Evolutionary conservation across 108 stramenopile species (phyloP).

Genomic region (Nitzschia putrida): DNA sequence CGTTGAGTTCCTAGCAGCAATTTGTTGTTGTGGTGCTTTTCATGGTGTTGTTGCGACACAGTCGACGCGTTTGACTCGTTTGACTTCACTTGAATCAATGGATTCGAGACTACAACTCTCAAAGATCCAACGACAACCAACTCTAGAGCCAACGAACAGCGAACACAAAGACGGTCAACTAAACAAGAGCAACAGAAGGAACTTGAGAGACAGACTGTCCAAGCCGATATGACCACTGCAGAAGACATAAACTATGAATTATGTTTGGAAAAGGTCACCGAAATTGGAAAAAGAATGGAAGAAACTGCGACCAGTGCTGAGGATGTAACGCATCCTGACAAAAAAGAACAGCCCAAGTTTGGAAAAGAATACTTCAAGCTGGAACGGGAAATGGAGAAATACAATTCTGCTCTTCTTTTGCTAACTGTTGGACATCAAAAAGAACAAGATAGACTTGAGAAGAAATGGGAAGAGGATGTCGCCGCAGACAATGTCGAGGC

Average conservation of each 20-base stretch:
- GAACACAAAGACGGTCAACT: no score
- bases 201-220: constrained; percentile 28
- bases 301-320: constrained; percentile 56
- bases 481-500: constrained; percentile 25
- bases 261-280: constrained; percentile 44
- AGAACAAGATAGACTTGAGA: constrained; percentile 51
- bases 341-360: constrained; percentile 50
- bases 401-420: constrained; percentile 49
- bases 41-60: no score
- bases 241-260: constrained; percentile 62
- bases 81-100: no score
- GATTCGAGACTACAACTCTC: no score
- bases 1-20: no score
- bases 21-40: no score
- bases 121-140: no score
- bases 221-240: constrained; percentile 50
- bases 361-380: constrained; percentile 67
- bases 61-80: no score
- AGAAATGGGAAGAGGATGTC: constrained; percentile 46
- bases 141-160: no score
- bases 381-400: constrained; percentile 67
- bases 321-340: constrained; percentile 54
- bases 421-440: constrained; percentile 55
- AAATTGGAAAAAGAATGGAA: constrained; percentile 56
- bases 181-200: constrained; percentile 32